Percentiles rank a stretch among this genome's conserved stretches.
Evolutionary conservation across 2,329 filamentous ascomycete species (phyloP).

Genomic region (Exutisphaerella laricina): DNA sequence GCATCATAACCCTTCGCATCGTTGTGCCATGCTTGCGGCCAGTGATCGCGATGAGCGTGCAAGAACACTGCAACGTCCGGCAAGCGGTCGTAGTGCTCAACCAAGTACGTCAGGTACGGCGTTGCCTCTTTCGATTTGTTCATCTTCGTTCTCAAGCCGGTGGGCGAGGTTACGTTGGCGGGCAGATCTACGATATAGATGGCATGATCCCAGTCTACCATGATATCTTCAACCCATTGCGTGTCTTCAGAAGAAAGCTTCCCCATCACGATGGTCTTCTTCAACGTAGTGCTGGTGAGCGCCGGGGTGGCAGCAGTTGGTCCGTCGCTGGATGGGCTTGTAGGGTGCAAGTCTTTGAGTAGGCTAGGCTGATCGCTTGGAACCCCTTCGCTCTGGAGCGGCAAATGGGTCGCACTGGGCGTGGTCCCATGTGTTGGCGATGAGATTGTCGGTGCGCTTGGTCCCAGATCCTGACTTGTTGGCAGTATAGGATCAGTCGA

Average conservation of each 20-base stretch:
- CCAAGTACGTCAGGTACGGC: slow-evolving; percentile 45
- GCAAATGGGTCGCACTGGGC: background rate
- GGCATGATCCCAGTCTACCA: slow-evolving; percentile 45
- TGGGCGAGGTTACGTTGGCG: slow-evolving; percentile 22
- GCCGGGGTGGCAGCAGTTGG: background rate
- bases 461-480: too few species aligned
- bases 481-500: background rate
- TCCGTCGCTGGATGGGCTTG: background rate
- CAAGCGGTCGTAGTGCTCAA: slow-evolving; percentile 41
- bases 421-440: background rate
- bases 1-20: slow-evolving; percentile 25
- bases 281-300: background rate
- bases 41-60: slow-evolving; percentile 27
- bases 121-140: slow-evolving; percentile 45
- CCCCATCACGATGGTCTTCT: slow-evolving; percentile 37
- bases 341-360: background rate
- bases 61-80: slow-evolving; percentile 27
- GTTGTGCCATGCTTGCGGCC: slow-evolving; percentile 27
- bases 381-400: background rate
- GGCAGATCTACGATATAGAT: slow-evolving; percentile 42
- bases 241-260: slow-evolving; percentile 41
- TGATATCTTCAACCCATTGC: slow-evolving; percentile 41
- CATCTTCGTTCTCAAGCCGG: slow-evolving; percentile 17
- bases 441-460: too few species aligned
- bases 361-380: background rate